These are phyloP conservation scores for Orbilia blumenaviensis DNA, from an alignment of 2,329 filamentous ascomycete species.

Conservation along the genomic window DNA sequence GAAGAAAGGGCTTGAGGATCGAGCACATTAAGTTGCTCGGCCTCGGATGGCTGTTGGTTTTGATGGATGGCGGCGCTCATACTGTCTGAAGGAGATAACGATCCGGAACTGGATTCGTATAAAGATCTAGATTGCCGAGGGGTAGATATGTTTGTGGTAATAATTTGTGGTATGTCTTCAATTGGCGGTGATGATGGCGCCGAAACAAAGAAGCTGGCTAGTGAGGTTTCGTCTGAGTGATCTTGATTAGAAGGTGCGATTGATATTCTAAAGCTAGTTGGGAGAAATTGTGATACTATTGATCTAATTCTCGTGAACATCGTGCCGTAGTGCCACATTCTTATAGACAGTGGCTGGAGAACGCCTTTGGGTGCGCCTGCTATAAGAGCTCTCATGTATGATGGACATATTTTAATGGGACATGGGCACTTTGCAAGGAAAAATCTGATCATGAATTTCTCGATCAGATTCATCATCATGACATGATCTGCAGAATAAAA, in stretches of 20 bases:
- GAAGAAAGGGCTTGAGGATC: conserved; percentile 31
- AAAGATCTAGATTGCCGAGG: conserved; percentile 36
- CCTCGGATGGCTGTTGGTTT: conserved; percentile 36
- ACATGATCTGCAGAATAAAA: conserved; percentile 20
- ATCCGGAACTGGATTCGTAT: conserved; percentile 22
- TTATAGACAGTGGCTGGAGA: conserved; percentile 37
- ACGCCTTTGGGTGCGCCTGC: background rate
- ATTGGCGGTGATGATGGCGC: conserved; percentile 29
- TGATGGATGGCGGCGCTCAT: conserved; percentile 22
- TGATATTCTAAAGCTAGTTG: conserved; percentile 15
- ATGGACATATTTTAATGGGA: background rate
- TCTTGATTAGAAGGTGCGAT: conserved; percentile 1
- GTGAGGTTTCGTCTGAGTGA: conserved; percentile 30
- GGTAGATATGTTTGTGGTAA: conserved; percentile 24
- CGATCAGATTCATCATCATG: conserved; percentile 45
- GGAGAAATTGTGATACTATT: conserved; percentile 13
- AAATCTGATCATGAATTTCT: conserved; percentile 12
- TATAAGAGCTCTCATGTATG: conserved; percentile 17
- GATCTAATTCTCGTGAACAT: conserved; percentile 27
- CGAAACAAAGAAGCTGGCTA: conserved; percentile 20
- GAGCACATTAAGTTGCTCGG: conserved; percentile 42
- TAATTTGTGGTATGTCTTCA: background rate
- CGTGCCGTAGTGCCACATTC: conserved; percentile 17
- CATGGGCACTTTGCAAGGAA: background rate
- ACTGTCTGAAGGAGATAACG: conserved; percentile 26